Evolutionary conservation across 2,329 filamentous ascomycete genomes (phyloP).

Genomic region (Trichophyton benhamiae): DNA sequence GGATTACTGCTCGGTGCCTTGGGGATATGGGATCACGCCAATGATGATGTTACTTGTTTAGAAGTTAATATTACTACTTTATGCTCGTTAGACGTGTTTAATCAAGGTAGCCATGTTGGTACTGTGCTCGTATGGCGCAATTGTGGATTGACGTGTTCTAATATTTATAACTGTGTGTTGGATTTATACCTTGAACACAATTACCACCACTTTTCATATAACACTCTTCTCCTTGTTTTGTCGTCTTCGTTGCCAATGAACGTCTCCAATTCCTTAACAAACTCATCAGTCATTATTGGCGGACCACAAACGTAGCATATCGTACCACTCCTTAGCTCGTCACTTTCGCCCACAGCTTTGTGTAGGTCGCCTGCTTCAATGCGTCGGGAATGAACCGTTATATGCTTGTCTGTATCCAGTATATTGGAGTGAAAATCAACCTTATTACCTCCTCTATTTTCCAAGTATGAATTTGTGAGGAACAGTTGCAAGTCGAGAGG

Average conservation of each 20-base stretch:
- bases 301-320: conserved; percentile 58
- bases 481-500: neutral
- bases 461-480: neutral
- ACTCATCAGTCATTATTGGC: conserved; percentile 55
- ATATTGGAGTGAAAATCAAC: neutral
- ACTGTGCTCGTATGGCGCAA: neutral
- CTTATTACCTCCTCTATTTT: neutral
- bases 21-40: neutral
- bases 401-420: conserved; percentile 9
- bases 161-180: neutral
- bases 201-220: neutral
- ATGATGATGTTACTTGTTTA: neutral
- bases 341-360: conserved; percentile 21
- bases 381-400: conserved; percentile 22
- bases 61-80: neutral
- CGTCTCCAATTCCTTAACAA: conserved; percentile 32
- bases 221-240: neutral
- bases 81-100: neutral
- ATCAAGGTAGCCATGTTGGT: neutral
- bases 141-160: neutral
- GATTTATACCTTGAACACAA: neutral
- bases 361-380: conserved; percentile 28
- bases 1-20: neutral
- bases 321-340: conserved; percentile 16
- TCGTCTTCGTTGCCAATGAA: too few relatives aligned